A percentile compares a stretch with the other conserved stretches of the same genome.
phyloP scores from a whole-genome alignment of 163 green algal genomes.

The Chlamydomonas reinhardtii region DNA sequence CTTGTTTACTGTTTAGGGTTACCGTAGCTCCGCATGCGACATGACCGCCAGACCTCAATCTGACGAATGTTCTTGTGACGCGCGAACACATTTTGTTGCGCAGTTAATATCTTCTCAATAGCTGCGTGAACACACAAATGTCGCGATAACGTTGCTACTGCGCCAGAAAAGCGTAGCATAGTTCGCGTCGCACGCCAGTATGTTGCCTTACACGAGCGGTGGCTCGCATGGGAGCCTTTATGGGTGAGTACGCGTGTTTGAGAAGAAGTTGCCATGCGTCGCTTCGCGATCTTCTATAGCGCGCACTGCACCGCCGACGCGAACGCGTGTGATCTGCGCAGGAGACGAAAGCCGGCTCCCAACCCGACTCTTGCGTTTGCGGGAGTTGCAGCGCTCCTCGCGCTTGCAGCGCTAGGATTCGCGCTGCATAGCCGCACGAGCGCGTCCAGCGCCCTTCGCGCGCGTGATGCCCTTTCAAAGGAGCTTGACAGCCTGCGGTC shows the following conservation, averaged over 20 bases:
- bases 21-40: too few relatives aligned
- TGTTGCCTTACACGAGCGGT: constrained; percentile 27
- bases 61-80: too few relatives aligned
- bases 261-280: not conserved
- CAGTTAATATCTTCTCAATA: too few relatives aligned
- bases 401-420: constrained; percentile 1
- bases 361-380: not conserved
- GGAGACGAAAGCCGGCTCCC: not conserved
- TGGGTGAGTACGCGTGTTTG: constrained; percentile 9
- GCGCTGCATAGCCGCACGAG: constrained; percentile 11
- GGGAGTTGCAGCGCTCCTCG: not conserved
- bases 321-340: not conserved
- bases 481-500: not conserved
- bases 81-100: too few relatives aligned
- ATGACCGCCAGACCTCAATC: too few relatives aligned
- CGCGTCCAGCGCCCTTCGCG: not conserved
- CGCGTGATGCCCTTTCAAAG: not conserved
- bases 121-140: too few relatives aligned
- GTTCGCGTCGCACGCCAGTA: not conserved
- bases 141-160: too few relatives aligned
- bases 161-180: too few relatives aligned
- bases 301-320: too few relatives aligned
- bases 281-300: not conserved
- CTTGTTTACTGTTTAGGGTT: too few relatives aligned
- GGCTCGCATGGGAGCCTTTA: not conserved